Base-by-base conservation (phyloP, 1,284 basidiomycete species). In the Cutaneotrichosporon cyanovorans region DNA sequence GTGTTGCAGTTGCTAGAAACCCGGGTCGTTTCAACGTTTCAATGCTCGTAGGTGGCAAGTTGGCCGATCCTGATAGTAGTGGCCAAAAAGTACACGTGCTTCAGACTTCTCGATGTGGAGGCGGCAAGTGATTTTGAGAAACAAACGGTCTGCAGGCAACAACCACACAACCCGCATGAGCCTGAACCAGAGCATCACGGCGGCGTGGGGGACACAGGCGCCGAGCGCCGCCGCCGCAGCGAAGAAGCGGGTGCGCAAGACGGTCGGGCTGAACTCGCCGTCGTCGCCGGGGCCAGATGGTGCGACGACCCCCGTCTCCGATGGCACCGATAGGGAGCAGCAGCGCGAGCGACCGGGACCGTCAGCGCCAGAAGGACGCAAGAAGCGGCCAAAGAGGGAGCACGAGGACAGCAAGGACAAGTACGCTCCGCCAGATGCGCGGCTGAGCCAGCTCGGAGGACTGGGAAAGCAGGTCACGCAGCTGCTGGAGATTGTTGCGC, bases 401-500 rank as follows among this genome's bases (percentile, higher is more conserved):
- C 11, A 34, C n/a, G 19, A 15, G 7, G 33, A 50, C 22, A 43
- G 46, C 6, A 55, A 57, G 28, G 41, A 50, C 37, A 72, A 71
- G 50, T 70, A 70, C 53, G 62, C 66, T 6, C 69, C 69, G 1
- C 69, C 70, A 0, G 63, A 68, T 19, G 55, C 68, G 14, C 57
- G 62, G n/a, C 75, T 97, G 12, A 79, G 85, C 2, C 85, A 92
- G 62, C 78, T 98, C 1, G 93, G 93, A 19, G 93, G 93, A 4
- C 80, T 96, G 7, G 82, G 86, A 42, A 63, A 75, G 11, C 91
- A 85, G 54, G 80, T 97, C 28, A 90, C 93, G 65, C 92, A 91
- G 71, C 81, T 97, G 73, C 78, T 97, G 23, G 93, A 97, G 66
- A 82, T 95, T 18, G 90, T 97, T 20, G 91, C 88, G 0, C 84